Percentiles rank a stretch among this genome's conserved stretches.
Conservation (phyloP, 441 rosid genomes). For the Erysimum pusillum region DNA sequence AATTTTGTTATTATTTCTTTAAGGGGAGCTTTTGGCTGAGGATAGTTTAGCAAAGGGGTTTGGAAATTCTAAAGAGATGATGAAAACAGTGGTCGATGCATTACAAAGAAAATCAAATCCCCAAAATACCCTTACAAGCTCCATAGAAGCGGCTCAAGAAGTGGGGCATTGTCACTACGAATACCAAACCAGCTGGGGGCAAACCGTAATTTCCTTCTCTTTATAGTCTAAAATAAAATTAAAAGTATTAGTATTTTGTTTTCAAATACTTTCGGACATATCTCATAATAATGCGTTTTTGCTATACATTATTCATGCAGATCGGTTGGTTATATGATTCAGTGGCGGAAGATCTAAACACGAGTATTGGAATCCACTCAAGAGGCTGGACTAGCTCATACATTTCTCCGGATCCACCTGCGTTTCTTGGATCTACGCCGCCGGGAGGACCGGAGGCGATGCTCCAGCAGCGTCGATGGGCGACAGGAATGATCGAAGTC, state of each 20-base stretch:
- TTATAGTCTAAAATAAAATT: background rate
- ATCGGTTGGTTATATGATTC: conserved; percentile 43
- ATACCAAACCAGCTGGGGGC: conserved; percentile 59
- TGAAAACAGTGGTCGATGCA: conserved; percentile 49
- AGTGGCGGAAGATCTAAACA: conserved; percentile 27
- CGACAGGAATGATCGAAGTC: conserved; percentile 2
- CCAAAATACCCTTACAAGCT: conserved; percentile 30
- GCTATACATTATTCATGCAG: background rate
- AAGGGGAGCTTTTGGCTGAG: conserved; percentile 38
- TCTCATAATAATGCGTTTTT: background rate
- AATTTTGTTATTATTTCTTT: background rate
- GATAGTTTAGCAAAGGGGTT: conserved; percentile 33
- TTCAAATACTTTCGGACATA: background rate
- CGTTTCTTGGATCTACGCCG: conserved; percentile 31
- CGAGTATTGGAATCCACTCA: conserved; percentile 54
- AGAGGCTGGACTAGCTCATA: conserved; percentile 60
- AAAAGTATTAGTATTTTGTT: background rate
- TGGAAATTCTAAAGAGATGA: conserved; percentile 60
- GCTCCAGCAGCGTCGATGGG: conserved; percentile 17
- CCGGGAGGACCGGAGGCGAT: background rate
- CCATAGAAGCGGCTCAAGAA: conserved; percentile 47
- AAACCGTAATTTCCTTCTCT: conserved; percentile 41
- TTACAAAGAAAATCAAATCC: conserved; percentile 47
- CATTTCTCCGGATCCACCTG: conserved; percentile 24
- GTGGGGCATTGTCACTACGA: conserved; percentile 58